Percentiles rank a stretch among this genome's conserved stretches.
phyloP scores from a whole-genome alignment of 495 filamentous ascomycete species.

The Neurospora sp. region DNA sequence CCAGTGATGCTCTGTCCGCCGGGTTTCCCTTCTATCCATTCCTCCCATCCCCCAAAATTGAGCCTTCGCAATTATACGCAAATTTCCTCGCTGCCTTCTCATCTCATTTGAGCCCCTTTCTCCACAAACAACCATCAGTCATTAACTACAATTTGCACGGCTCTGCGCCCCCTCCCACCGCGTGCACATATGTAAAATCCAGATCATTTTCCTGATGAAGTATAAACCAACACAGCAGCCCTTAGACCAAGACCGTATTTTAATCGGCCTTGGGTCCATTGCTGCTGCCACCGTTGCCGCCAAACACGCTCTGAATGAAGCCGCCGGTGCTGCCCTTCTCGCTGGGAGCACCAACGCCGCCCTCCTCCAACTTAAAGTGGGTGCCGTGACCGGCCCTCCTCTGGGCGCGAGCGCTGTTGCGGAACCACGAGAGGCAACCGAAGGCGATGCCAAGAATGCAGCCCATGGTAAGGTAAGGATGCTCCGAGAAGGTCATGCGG shows the following conservation, averaged over 20 bases:
- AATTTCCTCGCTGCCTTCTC: background rate
- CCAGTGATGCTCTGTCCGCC: background rate
- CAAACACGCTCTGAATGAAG: background rate
- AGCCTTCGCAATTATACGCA: background rate
- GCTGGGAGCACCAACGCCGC: background rate
- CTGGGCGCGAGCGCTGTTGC: conserved; percentile 3
- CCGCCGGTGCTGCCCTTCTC: background rate
- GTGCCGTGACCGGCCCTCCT: background rate
- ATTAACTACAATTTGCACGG: background rate
- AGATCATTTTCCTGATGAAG: background rate
- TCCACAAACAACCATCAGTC: background rate
- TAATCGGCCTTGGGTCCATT: conserved; percentile 9
- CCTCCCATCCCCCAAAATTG: background rate
- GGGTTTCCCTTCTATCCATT: background rate
- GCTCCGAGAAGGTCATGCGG: conserved; percentile 52
- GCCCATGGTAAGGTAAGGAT: conserved; percentile 62
- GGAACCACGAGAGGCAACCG: conserved; percentile 18
- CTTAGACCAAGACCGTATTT: background rate
- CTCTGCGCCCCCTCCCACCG: background rate
- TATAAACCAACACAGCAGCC: background rate
- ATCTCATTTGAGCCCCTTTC: background rate
- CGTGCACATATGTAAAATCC: background rate
- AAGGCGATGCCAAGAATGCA: conserved; percentile 47
- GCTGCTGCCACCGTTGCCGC: background rate
- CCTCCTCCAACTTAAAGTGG: conserved; percentile 8